A percentile compares a stretch with the other conserved stretches of the same genome.
phyloP scores from a whole-genome alignment of 176 grass and related monocot genomes.

The Carex pumila region DNA sequence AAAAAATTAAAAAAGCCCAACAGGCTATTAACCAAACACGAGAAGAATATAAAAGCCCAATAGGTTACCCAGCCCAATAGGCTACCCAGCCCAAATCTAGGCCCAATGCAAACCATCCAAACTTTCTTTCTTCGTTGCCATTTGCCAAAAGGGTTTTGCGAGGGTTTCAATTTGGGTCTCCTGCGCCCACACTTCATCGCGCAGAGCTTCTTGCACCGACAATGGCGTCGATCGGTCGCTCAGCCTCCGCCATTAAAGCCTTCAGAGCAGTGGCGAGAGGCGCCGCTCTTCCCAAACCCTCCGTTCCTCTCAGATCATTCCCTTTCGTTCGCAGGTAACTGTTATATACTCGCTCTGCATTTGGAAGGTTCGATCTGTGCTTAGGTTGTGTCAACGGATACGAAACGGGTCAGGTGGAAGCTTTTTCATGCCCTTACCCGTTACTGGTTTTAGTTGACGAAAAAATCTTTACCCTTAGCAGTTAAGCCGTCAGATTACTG shows the following conservation, averaged over 20 bases:
- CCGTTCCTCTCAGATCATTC: background rate
- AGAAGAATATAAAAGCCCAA: too few relatives aligned
- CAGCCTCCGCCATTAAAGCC: slow-evolving; percentile 20
- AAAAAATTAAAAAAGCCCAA: too few relatives aligned
- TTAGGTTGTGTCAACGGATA: too few relatives aligned
- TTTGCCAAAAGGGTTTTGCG: slow-evolving; percentile 1
- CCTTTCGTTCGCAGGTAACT: slow-evolving; percentile 37
- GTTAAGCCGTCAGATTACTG: too few relatives aligned
- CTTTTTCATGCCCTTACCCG: too few relatives aligned
- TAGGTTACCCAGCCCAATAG: background rate
- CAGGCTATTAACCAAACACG: too few relatives aligned
- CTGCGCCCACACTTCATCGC: background rate
- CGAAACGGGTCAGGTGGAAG: too few relatives aligned
- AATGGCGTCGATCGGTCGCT: slow-evolving; percentile 62
- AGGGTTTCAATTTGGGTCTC: background rate
- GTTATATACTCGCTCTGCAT: background rate
- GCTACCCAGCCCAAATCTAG: background rate
- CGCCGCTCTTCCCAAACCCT: slow-evolving; percentile 5
- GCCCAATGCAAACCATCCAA: background rate
- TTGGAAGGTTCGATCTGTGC: background rate
- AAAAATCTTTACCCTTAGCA: too few relatives aligned
- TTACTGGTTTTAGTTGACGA: too few relatives aligned
- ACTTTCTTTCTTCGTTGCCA: background rate
- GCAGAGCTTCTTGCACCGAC: background rate
- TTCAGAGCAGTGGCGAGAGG: slow-evolving; percentile 27